These are phyloP conservation scores for Lepiota venenata DNA, from an alignment of 768 basidiomycete genomes.

Conservation along the genomic window DNA sequence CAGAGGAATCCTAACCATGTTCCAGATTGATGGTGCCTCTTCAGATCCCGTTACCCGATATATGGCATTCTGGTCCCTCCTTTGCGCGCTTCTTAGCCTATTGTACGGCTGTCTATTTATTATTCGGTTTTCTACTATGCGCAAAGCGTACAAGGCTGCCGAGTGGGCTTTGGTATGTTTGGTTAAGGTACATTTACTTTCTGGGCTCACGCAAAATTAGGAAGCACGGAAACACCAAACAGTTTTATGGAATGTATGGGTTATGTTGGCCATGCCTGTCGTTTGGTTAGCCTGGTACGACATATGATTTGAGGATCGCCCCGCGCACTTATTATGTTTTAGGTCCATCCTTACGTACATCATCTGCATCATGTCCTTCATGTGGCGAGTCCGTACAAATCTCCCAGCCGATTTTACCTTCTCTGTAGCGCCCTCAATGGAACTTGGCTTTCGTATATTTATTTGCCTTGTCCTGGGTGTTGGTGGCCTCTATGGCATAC, in stretches of 20 bases:
- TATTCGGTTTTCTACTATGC: constrained; percentile 58
- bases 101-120: constrained; percentile 60
- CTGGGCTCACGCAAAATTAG: constrained; percentile 22
- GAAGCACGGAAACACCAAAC: constrained; percentile 40
- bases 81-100: constrained; percentile 57
- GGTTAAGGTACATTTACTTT: not conserved
- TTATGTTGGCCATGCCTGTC: constrained; percentile 56
- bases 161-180: constrained; percentile 52
- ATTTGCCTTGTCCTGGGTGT: constrained; percentile 46
- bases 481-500: constrained; percentile 48
- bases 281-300: constrained; percentile 58
- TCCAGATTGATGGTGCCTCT: constrained; percentile 36
- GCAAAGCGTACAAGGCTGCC: constrained; percentile 55
- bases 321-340: not conserved
- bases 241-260: constrained; percentile 59
- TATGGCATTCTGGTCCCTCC: constrained; percentile 50
- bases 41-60: constrained; percentile 51
- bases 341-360: constrained; percentile 61
- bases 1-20: constrained; percentile 28
- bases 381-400: constrained; percentile 56
- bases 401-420: constrained; percentile 44
- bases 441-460: constrained; percentile 40
- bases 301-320: not conserved
- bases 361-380: constrained; percentile 51
- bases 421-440: constrained; percentile 49